Evolutionary conservation across 2,329 filamentous ascomycete genomes (phyloP).

Genomic region (Beauveria brongniartii): DNA sequence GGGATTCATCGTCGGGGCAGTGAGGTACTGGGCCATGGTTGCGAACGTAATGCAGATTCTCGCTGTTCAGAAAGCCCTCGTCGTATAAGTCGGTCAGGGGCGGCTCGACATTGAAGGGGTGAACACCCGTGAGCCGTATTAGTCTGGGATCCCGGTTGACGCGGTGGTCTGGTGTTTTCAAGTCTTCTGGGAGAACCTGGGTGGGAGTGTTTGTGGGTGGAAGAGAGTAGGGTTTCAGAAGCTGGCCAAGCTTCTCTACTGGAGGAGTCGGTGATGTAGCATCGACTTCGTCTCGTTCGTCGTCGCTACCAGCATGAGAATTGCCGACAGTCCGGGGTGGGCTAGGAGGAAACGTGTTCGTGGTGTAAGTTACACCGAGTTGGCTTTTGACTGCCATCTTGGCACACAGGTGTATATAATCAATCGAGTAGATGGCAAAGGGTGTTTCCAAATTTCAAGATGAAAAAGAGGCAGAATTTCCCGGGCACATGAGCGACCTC

Average conservation of each 20-base stretch:
- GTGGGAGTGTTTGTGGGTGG: slow-evolving; percentile 57
- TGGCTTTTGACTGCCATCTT: not conserved
- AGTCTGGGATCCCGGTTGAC: slow-evolving; percentile 72
- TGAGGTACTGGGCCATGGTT: slow-evolving; percentile 81
- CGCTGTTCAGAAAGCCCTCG: slow-evolving; percentile 75
- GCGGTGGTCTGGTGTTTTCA: slow-evolving; percentile 75
- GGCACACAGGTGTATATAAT: not conserved
- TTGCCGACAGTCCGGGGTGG: slow-evolving; percentile 14
- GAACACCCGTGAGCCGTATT: slow-evolving; percentile 78
- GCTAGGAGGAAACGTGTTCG: slow-evolving; percentile 5
- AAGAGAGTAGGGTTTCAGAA: slow-evolving; percentile 45
- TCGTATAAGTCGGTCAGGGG: slow-evolving; percentile 72
- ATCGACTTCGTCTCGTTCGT: slow-evolving; percentile 15
- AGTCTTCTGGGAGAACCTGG: slow-evolving; percentile 62
- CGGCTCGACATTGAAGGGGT: slow-evolving; percentile 87
- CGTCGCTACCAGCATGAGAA: slow-evolving; percentile 28
- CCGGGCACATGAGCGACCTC: not conserved
- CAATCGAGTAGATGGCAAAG: not conserved
- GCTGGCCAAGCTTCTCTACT: slow-evolving; percentile 12
- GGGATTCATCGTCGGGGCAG: slow-evolving; percentile 62
- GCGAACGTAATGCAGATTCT: slow-evolving; percentile 83
- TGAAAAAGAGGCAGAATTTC: not conserved
- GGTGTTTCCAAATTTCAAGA: not conserved
- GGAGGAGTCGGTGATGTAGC: not conserved
- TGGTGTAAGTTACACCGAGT: not conserved